Evolutionary conservation across 2,329 filamentous ascomycete species (phyloP).

Genomic region (Colletotrichum tropicale): DNA sequence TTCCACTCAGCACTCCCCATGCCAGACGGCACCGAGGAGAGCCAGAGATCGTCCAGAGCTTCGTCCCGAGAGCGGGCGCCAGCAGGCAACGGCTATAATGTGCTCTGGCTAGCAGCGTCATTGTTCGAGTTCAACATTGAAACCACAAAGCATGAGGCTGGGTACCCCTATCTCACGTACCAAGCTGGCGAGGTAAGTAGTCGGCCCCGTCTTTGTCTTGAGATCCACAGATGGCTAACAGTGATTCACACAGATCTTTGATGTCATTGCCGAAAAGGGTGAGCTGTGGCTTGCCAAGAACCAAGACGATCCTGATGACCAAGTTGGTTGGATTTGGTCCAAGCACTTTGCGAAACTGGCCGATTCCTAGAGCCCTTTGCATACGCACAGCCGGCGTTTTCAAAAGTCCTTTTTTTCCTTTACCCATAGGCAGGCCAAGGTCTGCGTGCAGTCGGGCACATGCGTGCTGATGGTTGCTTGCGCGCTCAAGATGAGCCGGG

Average conservation of each 20-base stretch:
- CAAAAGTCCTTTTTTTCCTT: background rate
- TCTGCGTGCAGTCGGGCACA: constrained; percentile 14
- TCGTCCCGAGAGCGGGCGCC: constrained; percentile 64
- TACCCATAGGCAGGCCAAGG: background rate
- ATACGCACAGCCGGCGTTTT: constrained; percentile 4
- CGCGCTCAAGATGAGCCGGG: background rate
- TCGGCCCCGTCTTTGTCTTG: background rate
- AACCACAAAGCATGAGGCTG: constrained; percentile 87
- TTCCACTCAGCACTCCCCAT: constrained; percentile 89
- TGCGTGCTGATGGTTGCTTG: background rate
- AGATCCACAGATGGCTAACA: background rate
- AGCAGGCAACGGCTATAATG: constrained; percentile 64
- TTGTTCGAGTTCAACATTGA: constrained; percentile 98
- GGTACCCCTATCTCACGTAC: constrained; percentile 95
- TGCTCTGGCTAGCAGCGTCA: constrained; percentile 90
- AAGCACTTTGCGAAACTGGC: constrained; percentile 87
- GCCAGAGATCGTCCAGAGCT: constrained; percentile 58
- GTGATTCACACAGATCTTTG: constrained; percentile 66
- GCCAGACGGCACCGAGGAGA: constrained; percentile 66
- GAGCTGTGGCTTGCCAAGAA: constrained; percentile 98
- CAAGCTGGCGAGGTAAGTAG: constrained; percentile 81
- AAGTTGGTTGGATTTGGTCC: constrained; percentile 98
- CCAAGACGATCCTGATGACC: constrained; percentile 82
- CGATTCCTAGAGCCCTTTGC: constrained; percentile 42
- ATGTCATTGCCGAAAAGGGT: constrained; percentile 94